A percentile compares a stretch with the other conserved stretches of the same genome.
phyloP scores from a whole-genome alignment of 2,329 filamentous ascomycete genomes.

The Aspergillus fumigatiaffinis region DNA sequence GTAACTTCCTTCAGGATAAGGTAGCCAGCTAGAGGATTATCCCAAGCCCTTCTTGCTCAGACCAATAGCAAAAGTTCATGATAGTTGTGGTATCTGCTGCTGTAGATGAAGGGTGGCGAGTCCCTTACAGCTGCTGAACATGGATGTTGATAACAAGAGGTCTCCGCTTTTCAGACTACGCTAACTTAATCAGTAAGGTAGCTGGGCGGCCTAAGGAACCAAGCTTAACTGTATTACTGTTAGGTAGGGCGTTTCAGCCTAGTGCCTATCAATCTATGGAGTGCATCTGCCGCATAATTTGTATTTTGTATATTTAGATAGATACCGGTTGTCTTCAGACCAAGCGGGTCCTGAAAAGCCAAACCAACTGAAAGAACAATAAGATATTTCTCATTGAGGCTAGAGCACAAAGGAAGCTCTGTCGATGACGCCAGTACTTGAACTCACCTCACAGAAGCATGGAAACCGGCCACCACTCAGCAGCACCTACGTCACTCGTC shows the following conservation, averaged over 20 bases:
- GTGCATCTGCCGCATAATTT: not conserved
- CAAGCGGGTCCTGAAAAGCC: not conserved
- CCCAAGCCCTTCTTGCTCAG: not conserved
- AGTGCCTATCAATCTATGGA: not conserved
- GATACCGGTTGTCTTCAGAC: not conserved
- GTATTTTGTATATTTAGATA: not conserved
- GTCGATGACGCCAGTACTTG: conserved; percentile 25
- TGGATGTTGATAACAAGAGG: not conserved
- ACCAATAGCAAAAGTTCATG: not conserved
- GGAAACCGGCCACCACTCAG: conserved; percentile 1
- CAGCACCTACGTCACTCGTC: conserved; percentile 31
- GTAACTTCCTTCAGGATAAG: not conserved
- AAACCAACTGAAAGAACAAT: not conserved
- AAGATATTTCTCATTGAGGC: not conserved
- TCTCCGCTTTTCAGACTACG: not conserved
- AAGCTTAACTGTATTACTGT: not conserved
- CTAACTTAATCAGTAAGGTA: not conserved
- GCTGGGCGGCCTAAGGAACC: not conserved
- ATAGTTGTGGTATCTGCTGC: not conserved
- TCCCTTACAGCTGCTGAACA: not conserved
- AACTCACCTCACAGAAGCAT: not conserved
- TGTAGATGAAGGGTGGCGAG: not conserved
- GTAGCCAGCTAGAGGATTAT: not conserved
- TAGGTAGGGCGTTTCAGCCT: not conserved
- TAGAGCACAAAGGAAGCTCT: conserved; percentile 6